phyloP scores from a whole-genome alignment of 176 grass and related monocot genomes.

The Bothriochloa decipiens region DNA sequence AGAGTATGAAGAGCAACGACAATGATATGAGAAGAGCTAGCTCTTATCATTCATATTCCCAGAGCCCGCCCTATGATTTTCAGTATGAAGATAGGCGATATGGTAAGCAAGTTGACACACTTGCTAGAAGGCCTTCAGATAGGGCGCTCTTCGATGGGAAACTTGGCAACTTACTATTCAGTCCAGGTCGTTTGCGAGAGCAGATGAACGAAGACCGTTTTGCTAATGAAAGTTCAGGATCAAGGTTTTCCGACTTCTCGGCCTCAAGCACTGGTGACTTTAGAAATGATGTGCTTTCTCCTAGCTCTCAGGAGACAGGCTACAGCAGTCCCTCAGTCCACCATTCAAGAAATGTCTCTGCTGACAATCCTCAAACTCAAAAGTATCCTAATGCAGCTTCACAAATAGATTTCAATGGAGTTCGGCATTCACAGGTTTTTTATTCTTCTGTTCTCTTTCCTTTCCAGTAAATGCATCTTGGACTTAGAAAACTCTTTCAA shows the following conservation, averaged over 20 bases:
- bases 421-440: slow-evolving; percentile 56
- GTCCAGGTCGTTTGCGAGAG: slow-evolving; percentile 58
- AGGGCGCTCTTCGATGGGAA: slow-evolving; percentile 73
- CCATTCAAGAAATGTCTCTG: slow-evolving; percentile 56
- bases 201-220: slow-evolving; percentile 82
- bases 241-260: slow-evolving; percentile 94
- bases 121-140: slow-evolving; percentile 77
- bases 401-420: slow-evolving; percentile 44
- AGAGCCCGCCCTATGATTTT: slow-evolving; percentile 94
- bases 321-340: slow-evolving; percentile 61
- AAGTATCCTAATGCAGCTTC: slow-evolving; percentile 35
- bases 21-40: slow-evolving; percentile 62
- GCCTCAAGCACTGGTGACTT: slow-evolving; percentile 73
- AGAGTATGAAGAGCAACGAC: slow-evolving; percentile 73
- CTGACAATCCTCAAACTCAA: slow-evolving; percentile 64
- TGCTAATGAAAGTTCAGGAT: slow-evolving; percentile 82
- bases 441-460: slow-evolving; percentile 29
- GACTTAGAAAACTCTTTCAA: slow-evolving; percentile 10
- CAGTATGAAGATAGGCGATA: slow-evolving; percentile 98
- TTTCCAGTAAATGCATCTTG: slow-evolving; percentile 44
- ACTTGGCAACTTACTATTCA: slow-evolving; percentile 65
- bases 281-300: slow-evolving; percentile 73
- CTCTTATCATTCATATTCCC: slow-evolving; percentile 98
- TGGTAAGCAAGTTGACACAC: slow-evolving; percentile 71
- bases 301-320: slow-evolving; percentile 73